phyloP scores from a whole-genome alignment of 1,284 basidiomycete genomes.

The Sanghuangporus sanghuang region DNA sequence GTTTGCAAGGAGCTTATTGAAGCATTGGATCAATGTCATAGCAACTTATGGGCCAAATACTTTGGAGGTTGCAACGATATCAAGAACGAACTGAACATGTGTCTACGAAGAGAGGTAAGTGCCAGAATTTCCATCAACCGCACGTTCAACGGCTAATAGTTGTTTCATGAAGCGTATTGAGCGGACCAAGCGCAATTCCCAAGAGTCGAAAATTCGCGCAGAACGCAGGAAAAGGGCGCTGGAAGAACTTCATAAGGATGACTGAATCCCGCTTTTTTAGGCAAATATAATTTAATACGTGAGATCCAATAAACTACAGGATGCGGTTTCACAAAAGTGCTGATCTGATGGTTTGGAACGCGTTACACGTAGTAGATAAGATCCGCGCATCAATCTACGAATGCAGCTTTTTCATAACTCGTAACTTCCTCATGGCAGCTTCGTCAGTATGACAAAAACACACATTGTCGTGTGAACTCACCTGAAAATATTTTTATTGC shows the following conservation, averaged over 20 bases:
- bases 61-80: slow-evolving; percentile 69
- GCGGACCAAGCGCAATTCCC: slow-evolving; percentile 65
- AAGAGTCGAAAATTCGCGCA: slow-evolving; percentile 56
- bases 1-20: slow-evolving; percentile 71
- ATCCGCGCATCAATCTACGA: background rate
- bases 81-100: slow-evolving; percentile 68
- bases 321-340: background rate
- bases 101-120: slow-evolving; percentile 72
- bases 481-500: background rate
- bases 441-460: background rate
- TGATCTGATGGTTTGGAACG: background rate
- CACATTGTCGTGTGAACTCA: background rate
- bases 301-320: background rate
- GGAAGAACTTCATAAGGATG: slow-evolving; percentile 53
- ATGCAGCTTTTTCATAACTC: slow-evolving; percentile 3
- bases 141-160: background rate
- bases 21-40: slow-evolving; percentile 66
- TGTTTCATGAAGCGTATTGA: slow-evolving; percentile 49
- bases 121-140: background rate
- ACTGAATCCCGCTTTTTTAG: slow-evolving; percentile 19
- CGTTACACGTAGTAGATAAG: background rate
- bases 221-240: slow-evolving; percentile 53
- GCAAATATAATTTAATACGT: background rate
- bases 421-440: background rate
- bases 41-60: slow-evolving; percentile 53